Conservation (phyloP, 306 rosid species). For the Cicer arietinum region DNA sequence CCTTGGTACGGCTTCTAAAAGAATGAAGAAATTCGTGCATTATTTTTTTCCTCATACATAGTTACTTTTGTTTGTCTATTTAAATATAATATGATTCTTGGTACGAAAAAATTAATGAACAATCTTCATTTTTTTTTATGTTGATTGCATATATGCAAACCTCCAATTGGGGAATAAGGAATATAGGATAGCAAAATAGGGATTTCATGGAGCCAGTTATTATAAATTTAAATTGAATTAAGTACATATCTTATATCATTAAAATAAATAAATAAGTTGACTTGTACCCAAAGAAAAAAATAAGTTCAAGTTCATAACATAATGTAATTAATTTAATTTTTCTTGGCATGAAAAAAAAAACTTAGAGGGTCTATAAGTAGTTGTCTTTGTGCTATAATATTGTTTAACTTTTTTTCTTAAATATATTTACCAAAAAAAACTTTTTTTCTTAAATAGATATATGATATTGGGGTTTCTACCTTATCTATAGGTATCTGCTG, state of each 20-base stretch:
- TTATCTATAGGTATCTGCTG: constrained; percentile 67
- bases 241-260: too few relatives aligned
- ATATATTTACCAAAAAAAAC: background rate
- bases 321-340: background rate
- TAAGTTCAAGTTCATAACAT: too few relatives aligned
- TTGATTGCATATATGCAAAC: constrained; percentile 1
- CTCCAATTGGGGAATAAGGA: background rate
- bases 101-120: constrained; percentile 18
- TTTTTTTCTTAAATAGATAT: background rate
- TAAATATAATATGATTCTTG: background rate
- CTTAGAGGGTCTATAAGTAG: background rate
- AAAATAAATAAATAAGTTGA: too few relatives aligned
- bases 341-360: background rate
- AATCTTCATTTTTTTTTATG: background rate
- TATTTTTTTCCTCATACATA: background rate
- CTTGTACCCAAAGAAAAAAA: too few relatives aligned
- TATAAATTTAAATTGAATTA: background rate
- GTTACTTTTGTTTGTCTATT: background rate
- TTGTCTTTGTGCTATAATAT: constrained; percentile 4
- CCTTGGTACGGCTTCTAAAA: constrained; percentile 61
- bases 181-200: background rate
- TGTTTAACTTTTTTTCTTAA: background rate
- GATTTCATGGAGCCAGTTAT: background rate
- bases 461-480: constrained; percentile 16
- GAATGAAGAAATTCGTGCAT: background rate